phyloP scores from a whole-genome alignment of 2,329 filamentous ascomycete species.

The Aspergillus puulaauensis region DNA sequence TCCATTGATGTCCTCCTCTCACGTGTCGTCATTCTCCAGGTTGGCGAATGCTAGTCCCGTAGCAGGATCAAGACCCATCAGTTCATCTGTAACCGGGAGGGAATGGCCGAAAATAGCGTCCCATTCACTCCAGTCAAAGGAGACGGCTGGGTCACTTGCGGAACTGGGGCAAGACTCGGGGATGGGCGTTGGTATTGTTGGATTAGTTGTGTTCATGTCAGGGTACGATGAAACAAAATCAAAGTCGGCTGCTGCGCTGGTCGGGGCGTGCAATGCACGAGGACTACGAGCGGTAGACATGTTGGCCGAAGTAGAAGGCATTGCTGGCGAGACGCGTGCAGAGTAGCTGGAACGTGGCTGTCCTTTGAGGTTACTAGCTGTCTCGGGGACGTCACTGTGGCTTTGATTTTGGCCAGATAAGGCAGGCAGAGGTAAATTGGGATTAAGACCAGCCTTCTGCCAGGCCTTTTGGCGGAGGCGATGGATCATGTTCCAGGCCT shows the following conservation, averaged over 20 bases:
- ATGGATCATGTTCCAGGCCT: constrained; percentile 51
- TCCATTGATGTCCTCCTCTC: too few species aligned
- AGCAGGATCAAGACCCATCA: constrained; percentile 45
- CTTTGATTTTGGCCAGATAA: constrained; percentile 42
- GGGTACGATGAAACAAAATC: constrained; percentile 30
- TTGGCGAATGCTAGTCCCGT: constrained; percentile 34
- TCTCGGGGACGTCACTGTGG: constrained; percentile 29
- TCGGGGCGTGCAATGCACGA: constrained; percentile 22
- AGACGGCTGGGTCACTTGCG: too few species aligned
- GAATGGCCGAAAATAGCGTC: constrained; percentile 50
- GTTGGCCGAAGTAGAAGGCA: constrained; percentile 21
- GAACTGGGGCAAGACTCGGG: too few species aligned
- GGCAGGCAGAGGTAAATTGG: constrained; percentile 45
- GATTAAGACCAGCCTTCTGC: constrained; percentile 49
- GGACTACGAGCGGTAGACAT: constrained; percentile 28
- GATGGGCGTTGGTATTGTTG: too few species aligned
- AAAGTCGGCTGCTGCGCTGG: constrained; percentile 41
- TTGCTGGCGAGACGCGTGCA: constrained; percentile 1
- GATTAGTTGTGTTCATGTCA: too few species aligned
- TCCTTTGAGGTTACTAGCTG: background rate
- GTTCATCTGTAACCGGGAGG: constrained; percentile 42
- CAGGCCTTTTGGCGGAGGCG: constrained; percentile 48
- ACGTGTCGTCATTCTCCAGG: constrained; percentile 5
- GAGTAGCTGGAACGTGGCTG: too few species aligned
- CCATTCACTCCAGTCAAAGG: constrained; percentile 48